These are phyloP conservation scores for Candida nonsorbophila DNA, from an alignment of 805 yeast genomes.

Conservation along the genomic window DNA sequence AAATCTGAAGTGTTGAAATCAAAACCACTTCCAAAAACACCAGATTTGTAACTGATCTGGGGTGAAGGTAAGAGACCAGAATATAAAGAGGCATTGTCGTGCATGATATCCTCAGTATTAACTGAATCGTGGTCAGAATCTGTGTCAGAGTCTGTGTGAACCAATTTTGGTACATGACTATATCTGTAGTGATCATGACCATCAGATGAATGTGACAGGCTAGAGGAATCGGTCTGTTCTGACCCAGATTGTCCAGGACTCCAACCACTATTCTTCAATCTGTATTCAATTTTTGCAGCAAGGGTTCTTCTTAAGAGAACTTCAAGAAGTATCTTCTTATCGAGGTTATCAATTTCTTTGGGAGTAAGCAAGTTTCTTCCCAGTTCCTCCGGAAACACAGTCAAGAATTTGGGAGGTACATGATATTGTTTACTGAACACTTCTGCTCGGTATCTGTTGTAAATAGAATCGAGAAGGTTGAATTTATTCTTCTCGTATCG, in stretches of 20 bases:
- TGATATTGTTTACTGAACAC: slow-evolving; percentile 16
- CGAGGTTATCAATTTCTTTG: slow-evolving; percentile 21
- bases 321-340: slow-evolving; percentile 29
- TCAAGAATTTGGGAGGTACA: slow-evolving; percentile 22
- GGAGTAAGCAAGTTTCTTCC: slow-evolving; percentile 15
- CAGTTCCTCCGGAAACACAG: slow-evolving; percentile 23
- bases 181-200: slow-evolving; percentile 4
- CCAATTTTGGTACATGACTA: slow-evolving; percentile 11
- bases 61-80: slow-evolving; percentile 36
- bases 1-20: too few relatives aligned
- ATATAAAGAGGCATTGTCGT: slow-evolving; percentile 22
- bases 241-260: not conserved
- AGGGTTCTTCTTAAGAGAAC: slow-evolving; percentile 34
- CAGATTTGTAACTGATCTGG: slow-evolving; percentile 27
- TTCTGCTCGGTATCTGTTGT: slow-evolving; percentile 20
- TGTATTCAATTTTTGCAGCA: slow-evolving; percentile 35
- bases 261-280: slow-evolving; percentile 18
- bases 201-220: slow-evolving; percentile 3
- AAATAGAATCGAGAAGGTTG: slow-evolving; percentile 15
- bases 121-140: slow-evolving; percentile 15
- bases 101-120: slow-evolving; percentile 24
- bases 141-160: slow-evolving; percentile 15
- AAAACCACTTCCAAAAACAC: slow-evolving; percentile 19
- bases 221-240: not conserved
- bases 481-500: slow-evolving; percentile 4